Conservation (phyloP, 2,329 filamentous ascomycete genomes). For the Hymenoscyphus scutula region DNA sequence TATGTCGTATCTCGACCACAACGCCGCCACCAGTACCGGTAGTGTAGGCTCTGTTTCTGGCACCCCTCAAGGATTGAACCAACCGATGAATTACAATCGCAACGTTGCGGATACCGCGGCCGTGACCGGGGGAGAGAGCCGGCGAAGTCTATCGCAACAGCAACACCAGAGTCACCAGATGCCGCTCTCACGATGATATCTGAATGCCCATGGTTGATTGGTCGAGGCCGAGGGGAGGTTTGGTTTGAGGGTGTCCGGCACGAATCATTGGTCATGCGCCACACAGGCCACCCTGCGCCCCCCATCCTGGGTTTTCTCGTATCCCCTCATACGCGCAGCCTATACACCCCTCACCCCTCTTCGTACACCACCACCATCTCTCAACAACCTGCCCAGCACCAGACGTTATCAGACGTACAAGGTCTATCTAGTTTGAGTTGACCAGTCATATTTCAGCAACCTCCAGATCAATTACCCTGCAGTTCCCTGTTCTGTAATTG, state of each 20-base stretch:
- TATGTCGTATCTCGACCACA: conserved; percentile 36
- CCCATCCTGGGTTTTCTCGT: conserved; percentile 21
- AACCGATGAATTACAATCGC: conserved; percentile 27
- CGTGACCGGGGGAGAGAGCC: conserved; percentile 27
- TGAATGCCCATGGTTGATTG: conserved; percentile 24
- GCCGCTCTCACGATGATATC: conserved; percentile 28
- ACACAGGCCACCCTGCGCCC: conserved; percentile 22
- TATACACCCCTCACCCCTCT: not conserved
- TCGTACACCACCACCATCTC: not conserved
- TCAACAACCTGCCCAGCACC: not conserved
- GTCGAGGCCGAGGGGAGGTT: conserved; percentile 6
- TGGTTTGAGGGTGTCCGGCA: conserved; percentile 32
- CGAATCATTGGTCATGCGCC: conserved; percentile 33
- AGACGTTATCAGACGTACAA: conserved; percentile 12
- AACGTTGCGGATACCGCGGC: conserved; percentile 27
- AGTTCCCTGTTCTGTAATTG: not conserved
- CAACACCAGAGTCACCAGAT: conserved; percentile 33
- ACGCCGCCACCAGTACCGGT: conserved; percentile 31
- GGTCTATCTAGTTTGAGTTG: not conserved
- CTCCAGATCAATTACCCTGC: not conserved
- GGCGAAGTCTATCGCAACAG: conserved; percentile 29
- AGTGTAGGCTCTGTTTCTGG: conserved; percentile 12
- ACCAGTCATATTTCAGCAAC: conserved; percentile 6
- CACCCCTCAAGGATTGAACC: conserved; percentile 23
- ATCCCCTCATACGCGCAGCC: conserved; percentile 21